phyloP scores from a whole-genome alignment of 2,329 filamentous ascomycete species.

The Hymenoscyphus albidus region DNA sequence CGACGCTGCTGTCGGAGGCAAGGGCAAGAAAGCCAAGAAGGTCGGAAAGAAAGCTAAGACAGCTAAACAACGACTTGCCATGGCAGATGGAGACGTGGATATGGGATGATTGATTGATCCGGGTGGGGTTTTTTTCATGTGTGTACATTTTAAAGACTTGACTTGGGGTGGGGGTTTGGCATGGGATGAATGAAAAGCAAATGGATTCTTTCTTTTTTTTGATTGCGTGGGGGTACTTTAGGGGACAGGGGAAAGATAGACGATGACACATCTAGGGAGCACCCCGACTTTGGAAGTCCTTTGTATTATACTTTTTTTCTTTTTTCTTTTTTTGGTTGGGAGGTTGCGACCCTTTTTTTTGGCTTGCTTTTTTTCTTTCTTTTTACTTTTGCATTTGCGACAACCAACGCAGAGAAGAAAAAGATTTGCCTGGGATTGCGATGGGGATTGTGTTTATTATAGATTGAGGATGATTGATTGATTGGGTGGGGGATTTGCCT shows the following conservation, averaged over 20 bases:
- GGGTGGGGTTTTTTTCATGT: not conserved
- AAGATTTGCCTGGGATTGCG: too few relatives aligned
- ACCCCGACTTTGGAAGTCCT: conserved; percentile 1
- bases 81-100: conserved; percentile 56
- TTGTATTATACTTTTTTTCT: conserved; percentile 16
- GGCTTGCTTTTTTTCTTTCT: too few relatives aligned
- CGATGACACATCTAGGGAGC: conserved; percentile 3
- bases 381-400: too few relatives aligned
- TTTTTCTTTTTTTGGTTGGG: not conserved
- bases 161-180: not conserved
- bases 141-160: not conserved
- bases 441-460: too few relatives aligned
- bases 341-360: too few relatives aligned
- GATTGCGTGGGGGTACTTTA: not conserved
- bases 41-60: conserved; percentile 64
- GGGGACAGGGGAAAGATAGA: not conserved
- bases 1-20: conserved; percentile 43
- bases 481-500: too few relatives aligned
- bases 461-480: too few relatives aligned
- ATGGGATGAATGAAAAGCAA: not conserved
- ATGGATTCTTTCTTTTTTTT: not conserved
- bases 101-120: conserved; percentile 17
- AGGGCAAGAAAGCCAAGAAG: conserved; percentile 52
- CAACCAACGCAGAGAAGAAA: too few relatives aligned
- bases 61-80: conserved; percentile 63